Evolutionary conservation across 768 basidiomycete species (phyloP).

Genomic region (Tephrocybe sp.): DNA sequence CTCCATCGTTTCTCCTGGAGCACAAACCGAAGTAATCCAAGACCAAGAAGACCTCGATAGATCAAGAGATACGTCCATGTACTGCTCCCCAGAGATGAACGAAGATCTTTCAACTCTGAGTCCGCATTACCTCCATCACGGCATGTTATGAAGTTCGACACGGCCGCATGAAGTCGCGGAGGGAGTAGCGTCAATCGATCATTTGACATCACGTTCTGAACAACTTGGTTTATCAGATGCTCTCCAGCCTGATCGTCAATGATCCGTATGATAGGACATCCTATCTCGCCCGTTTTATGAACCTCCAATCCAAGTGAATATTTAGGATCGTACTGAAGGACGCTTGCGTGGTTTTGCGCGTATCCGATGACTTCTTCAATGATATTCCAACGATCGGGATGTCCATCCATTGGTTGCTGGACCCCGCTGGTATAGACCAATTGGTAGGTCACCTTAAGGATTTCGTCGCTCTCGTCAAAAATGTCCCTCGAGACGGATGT

Average conservation of each 20-base stretch:
- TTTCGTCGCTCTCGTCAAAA: conserved; percentile 47
- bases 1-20: conserved; percentile 42
- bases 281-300: not conserved
- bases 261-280: conserved; percentile 17
- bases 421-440: conserved; percentile 43
- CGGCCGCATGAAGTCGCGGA: conserved; percentile 12
- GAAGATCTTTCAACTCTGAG: not conserved
- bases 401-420: conserved; percentile 34
- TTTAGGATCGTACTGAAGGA: conserved; percentile 3
- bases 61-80: conserved; percentile 38
- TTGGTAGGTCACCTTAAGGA: conserved; percentile 45
- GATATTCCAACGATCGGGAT: conserved; percentile 40
- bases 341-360: conserved; percentile 15
- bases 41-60: conserved; percentile 40
- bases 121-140: not conserved
- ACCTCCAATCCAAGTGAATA: conserved; percentile 22
- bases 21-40: conserved; percentile 35
- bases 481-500: conserved; percentile 30
- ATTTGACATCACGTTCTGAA: conserved; percentile 18
- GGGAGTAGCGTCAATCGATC: conserved; percentile 18
- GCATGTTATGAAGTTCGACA: conserved; percentile 22
- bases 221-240: conserved; percentile 13
- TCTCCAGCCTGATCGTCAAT: conserved; percentile 15
- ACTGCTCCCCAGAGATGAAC: conserved; percentile 2
- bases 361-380: conserved; percentile 35